Evolutionary conservation across 441 rosid species (phyloP).

Genomic region (Dalechampia spathulata): DNA sequence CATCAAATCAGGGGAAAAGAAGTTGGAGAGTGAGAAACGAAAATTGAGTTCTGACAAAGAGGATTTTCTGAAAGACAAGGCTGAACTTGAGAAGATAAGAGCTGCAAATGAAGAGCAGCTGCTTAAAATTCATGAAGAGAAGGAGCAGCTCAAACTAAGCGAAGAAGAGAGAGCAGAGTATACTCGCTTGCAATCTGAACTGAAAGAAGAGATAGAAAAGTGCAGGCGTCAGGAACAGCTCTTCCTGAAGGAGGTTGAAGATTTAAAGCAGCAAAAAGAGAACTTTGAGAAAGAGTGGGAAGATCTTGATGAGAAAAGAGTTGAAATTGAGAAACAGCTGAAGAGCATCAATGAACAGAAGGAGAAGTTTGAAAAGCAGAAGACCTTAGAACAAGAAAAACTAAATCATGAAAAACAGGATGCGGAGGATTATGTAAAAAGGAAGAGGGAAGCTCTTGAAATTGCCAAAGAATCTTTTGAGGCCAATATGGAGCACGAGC

Average conservation of each 20-base stretch:
- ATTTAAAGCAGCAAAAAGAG: slow-evolving; percentile 75
- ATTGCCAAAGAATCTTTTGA: slow-evolving; percentile 62
- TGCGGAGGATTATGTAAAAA: slow-evolving; percentile 37
- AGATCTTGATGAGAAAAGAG: slow-evolving; percentile 70
- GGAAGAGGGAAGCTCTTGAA: slow-evolving; percentile 64
- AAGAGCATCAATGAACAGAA: slow-evolving; percentile 40
- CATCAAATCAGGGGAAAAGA: slow-evolving; percentile 49
- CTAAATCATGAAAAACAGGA: slow-evolving; percentile 52
- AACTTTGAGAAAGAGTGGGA: slow-evolving; percentile 96
- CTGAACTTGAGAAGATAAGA: slow-evolving; percentile 61
- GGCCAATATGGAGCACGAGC: slow-evolving; percentile 73
- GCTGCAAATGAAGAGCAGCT: slow-evolving; percentile 58
- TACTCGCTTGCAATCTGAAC: slow-evolving; percentile 63
- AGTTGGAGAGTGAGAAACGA: slow-evolving; percentile 52
- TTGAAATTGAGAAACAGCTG: slow-evolving; percentile 45
- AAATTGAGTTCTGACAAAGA: slow-evolving; percentile 47
- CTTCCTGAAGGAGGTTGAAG: slow-evolving; percentile 77
- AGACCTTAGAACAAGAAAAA: slow-evolving; percentile 53
- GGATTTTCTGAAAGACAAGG: slow-evolving; percentile 39
- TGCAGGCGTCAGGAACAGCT: slow-evolving; percentile 66
- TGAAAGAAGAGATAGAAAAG: slow-evolving; percentile 67
- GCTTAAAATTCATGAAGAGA: slow-evolving; percentile 51
- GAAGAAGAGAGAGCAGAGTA: slow-evolving; percentile 78
- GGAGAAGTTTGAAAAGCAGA: slow-evolving; percentile 63
- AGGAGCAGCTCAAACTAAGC: slow-evolving; percentile 48